Conservation (phyloP, 805 yeast species). For the Starmerella vitae region DNA sequence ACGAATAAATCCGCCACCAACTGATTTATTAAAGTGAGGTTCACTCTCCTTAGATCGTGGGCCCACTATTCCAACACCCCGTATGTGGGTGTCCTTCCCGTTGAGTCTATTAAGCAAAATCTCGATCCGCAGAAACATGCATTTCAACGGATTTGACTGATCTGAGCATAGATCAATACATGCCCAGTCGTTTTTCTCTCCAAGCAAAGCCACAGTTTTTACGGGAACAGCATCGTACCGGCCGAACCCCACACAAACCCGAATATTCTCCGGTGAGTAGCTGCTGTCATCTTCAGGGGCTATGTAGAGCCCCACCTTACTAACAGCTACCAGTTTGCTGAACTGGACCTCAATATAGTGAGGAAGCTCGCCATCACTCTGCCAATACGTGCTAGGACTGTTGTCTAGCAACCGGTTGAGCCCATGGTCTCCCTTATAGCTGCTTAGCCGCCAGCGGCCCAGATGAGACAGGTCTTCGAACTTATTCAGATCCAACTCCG, state of each 20-base stretch:
- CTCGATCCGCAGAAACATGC: constrained; percentile 50
- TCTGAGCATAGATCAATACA: constrained; percentile 45
- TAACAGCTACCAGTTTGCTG: constrained; percentile 57
- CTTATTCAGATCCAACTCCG: not conserved
- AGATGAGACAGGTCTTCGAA: constrained; percentile 55
- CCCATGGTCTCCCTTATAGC: constrained; percentile 60
- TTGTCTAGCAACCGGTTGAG: constrained; percentile 52
- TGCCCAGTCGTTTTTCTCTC: constrained; percentile 64
- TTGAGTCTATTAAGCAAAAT: constrained; percentile 74
- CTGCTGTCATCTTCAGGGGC: constrained; percentile 71
- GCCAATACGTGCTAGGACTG: constrained; percentile 76
- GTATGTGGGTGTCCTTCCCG: constrained; percentile 86
- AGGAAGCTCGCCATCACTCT: constrained; percentile 85
- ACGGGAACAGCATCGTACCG: constrained; percentile 65
- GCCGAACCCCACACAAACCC: constrained; percentile 61
- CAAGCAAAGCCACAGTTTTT: constrained; percentile 37
- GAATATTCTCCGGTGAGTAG: constrained; percentile 69
- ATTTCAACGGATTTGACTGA: constrained; percentile 47
- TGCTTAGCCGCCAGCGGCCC: constrained; percentile 41
- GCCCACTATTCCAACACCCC: constrained; percentile 34
- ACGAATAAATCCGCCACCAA: too few species aligned
- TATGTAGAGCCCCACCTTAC: constrained; percentile 55
- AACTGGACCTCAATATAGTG: constrained; percentile 71
- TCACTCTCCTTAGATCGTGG: too few species aligned
- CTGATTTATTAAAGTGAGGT: too few species aligned